phyloP scores from a whole-genome alignment of 202 grass and related monocot genomes.

The Musa balbisiana region DNA sequence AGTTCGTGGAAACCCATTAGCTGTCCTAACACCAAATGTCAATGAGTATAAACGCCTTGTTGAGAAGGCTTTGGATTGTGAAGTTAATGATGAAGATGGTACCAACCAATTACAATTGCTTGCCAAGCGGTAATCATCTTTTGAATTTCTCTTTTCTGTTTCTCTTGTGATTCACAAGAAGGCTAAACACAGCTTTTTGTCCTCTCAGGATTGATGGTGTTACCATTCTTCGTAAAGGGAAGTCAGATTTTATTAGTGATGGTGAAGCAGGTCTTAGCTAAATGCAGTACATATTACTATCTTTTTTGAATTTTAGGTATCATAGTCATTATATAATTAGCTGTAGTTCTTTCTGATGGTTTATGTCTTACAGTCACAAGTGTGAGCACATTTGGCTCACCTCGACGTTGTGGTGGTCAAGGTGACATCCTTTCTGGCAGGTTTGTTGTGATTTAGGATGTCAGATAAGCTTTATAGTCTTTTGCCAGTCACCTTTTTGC shows the following conservation, averaged over 20 bases:
- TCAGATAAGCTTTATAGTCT: background rate
- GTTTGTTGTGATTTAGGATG: constrained; percentile 29
- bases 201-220: constrained; percentile 62
- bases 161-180: background rate
- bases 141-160: constrained; percentile 2
- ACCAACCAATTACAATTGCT: constrained; percentile 50
- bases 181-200: background rate
- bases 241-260: constrained; percentile 79
- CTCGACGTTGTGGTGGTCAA: constrained; percentile 92
- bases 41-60: constrained; percentile 92
- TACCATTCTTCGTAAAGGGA: constrained; percentile 89
- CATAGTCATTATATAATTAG: constrained; percentile 6
- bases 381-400: constrained; percentile 84
- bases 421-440: constrained; percentile 96
- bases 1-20: constrained; percentile 52
- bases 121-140: constrained; percentile 44
- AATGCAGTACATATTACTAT: background rate
- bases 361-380: constrained; percentile 40
- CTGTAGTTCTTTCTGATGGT: constrained; percentile 12
- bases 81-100: constrained; percentile 54
- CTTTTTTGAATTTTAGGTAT: background rate
- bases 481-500: background rate
- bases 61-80: constrained; percentile 64
- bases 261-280: constrained; percentile 65
- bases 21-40: constrained; percentile 80